Percentiles rank a stretch among this genome's conserved stretches.
Evolutionary conservation across 1,284 basidiomycete species (phyloP).

Genomic region (Xerocomus minutiporus): DNA sequence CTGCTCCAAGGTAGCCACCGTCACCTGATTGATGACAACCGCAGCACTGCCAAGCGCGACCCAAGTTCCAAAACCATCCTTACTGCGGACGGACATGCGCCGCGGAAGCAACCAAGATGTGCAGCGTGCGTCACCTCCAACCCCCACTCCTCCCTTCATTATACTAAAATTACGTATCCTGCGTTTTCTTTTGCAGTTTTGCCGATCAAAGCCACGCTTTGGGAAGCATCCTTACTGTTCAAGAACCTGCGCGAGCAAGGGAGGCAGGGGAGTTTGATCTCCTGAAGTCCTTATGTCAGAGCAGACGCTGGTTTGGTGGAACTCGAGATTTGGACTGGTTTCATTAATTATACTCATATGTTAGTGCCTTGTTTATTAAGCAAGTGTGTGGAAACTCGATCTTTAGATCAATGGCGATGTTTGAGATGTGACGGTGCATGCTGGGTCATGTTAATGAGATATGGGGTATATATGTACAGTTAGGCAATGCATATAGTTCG

Average conservation of each 20-base stretch:
- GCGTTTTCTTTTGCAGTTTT: conserved; percentile 18
- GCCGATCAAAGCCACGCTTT: conserved; percentile 31
- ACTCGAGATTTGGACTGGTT: background rate
- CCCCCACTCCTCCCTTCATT: background rate
- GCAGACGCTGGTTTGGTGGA: background rate
- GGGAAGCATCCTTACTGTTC: conserved; percentile 35
- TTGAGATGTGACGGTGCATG: background rate
- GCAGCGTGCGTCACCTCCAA: conserved; percentile 21
- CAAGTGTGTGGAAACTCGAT: background rate
- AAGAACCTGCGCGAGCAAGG: conserved; percentile 30
- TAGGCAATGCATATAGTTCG: background rate
- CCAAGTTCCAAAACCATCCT: conserved; percentile 46
- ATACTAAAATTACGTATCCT: conserved; percentile 1
- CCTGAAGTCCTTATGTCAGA: background rate
- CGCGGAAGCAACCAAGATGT: conserved; percentile 37
- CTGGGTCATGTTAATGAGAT: background rate
- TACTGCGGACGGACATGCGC: conserved; percentile 64
- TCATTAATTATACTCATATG: conserved; percentile 27
- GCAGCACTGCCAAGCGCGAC: conserved; percentile 54
- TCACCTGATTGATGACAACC: conserved; percentile 7
- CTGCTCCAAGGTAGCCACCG: background rate
- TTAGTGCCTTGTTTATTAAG: conserved; percentile 8
- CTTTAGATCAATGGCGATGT: background rate
- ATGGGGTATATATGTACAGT: background rate
- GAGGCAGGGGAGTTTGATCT: conserved; percentile 18